A percentile compares a stretch with the other conserved stretches of the same genome.
Evolutionary conservation across 1,284 basidiomycete species (phyloP).

Genomic region (Melampsora larici-populina): DNA sequence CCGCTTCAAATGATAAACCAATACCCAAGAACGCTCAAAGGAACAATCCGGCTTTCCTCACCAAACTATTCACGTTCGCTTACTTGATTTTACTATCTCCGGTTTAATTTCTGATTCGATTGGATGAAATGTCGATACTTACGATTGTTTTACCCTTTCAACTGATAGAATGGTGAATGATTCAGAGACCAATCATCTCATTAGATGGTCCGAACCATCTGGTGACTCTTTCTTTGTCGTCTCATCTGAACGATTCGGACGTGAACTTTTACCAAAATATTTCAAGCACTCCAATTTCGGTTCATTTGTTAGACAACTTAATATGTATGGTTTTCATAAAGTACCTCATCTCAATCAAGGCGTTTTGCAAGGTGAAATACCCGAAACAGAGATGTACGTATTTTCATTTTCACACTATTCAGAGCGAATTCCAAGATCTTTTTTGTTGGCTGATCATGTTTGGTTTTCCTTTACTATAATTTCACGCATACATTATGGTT

Average conservation of each 20-base stretch:
- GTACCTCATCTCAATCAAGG: slow-evolving; percentile 84
- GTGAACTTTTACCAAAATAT: slow-evolving; percentile 83
- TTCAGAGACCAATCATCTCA: slow-evolving; percentile 72
- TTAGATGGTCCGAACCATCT: slow-evolving; percentile 74
- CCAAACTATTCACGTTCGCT: slow-evolving; percentile 81
- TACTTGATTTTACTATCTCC: background rate
- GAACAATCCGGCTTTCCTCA: slow-evolving; percentile 74
- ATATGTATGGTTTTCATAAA: slow-evolving; percentile 64
- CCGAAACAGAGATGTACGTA: slow-evolving; percentile 76
- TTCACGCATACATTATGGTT: background rate
- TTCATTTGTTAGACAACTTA: slow-evolving; percentile 90
- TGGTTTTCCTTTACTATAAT: background rate
- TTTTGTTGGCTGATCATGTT: background rate
- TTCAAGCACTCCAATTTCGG: slow-evolving; percentile 96
- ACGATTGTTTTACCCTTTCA: slow-evolving; percentile 26
- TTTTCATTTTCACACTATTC: background rate
- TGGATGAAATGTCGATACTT: background rate
- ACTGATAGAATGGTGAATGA: slow-evolving; percentile 80
- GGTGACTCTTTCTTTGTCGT: slow-evolving; percentile 90
- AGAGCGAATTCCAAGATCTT: background rate
- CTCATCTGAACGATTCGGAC: slow-evolving; percentile 86
- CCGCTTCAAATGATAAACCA: slow-evolving; percentile 14
- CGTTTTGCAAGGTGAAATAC: slow-evolving; percentile 65
- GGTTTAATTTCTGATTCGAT: too few relatives aligned
- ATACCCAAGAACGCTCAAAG: slow-evolving; percentile 46